Conservation (phyloP, 495 filamentous ascomycete species). For the Chaetomidium leptoderma region DNA sequence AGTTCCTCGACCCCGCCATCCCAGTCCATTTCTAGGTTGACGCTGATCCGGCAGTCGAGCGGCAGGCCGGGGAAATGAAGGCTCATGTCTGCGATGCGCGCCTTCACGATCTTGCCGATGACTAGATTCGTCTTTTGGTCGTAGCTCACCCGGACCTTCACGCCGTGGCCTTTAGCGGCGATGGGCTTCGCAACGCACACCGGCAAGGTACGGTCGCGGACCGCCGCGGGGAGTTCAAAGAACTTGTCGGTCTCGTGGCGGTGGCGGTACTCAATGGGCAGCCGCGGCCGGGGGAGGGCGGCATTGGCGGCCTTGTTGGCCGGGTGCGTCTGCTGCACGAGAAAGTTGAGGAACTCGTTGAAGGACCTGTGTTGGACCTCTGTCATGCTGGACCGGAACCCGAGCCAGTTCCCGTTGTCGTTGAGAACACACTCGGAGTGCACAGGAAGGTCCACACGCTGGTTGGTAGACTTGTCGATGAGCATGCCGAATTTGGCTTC, state of each 20-base stretch:
- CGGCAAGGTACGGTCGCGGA: slow-evolving; percentile 40
- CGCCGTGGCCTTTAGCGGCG: slow-evolving; percentile 51
- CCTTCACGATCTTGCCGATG: slow-evolving; percentile 83
- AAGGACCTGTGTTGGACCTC: slow-evolving; percentile 69
- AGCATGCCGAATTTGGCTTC: slow-evolving; percentile 86
- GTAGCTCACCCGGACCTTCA: slow-evolving; percentile 71
- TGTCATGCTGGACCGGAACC: slow-evolving; percentile 81
- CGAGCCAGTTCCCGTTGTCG: slow-evolving; percentile 43
- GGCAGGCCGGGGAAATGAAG: slow-evolving; percentile 65
- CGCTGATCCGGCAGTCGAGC: slow-evolving; percentile 82
- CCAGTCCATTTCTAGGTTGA: slow-evolving; percentile 86
- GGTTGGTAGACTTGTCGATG: slow-evolving; percentile 62
- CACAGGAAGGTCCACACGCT: slow-evolving; percentile 62
- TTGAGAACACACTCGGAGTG: slow-evolving; percentile 62
- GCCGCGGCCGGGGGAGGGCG: slow-evolving; percentile 37
- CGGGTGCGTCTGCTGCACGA: slow-evolving; percentile 52
- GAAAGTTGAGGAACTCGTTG: slow-evolving; percentile 75
- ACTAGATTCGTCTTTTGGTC: slow-evolving; percentile 69
- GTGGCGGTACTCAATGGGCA: slow-evolving; percentile 74
- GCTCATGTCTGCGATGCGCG: slow-evolving; percentile 75
- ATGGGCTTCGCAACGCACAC: slow-evolving; percentile 47
- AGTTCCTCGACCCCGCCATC: slow-evolving; percentile 61
- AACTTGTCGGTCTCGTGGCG: slow-evolving; percentile 77
- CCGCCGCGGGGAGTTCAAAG: slow-evolving; percentile 62
- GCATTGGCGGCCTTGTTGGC: slow-evolving; percentile 38